Evolutionary conservation across 768 basidiomycete species (phyloP), one percentile per base, ranked within the genome.

Genomic region (Russula sp.): DNA sequence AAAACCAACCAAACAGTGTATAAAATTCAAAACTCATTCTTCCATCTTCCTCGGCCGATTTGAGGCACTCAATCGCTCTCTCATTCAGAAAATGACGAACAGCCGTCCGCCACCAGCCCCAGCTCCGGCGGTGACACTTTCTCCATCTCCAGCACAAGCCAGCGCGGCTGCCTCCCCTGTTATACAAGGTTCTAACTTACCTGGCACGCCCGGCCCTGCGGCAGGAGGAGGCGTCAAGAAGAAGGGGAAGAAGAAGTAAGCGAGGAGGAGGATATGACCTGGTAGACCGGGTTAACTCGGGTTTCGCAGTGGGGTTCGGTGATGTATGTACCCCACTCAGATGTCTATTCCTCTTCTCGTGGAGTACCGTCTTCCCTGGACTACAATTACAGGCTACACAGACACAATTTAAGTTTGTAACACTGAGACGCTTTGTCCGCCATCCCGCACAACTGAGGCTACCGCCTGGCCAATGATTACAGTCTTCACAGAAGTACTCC

Each of bases 31-130:
- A 75, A 96, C 95, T 1, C 86, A 88, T 69, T 97, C 94, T 3
- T 92, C 91, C 55, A 87, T 96, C 72, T 93, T 92, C 76, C 86
- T 98, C 66, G 97, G 98, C 80, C 89, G 95, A 68, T 98, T 98
- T 77, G 94, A 98, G 75, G 82, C 87, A 7, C 81, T 98, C 64
- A 97, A 96, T 72, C 81, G 89, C 48, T 84, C 88, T 7, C 78
- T 97, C 57, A 89, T 93, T 79, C 82, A 87, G 69, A 89, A 88
- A 76, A 93, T 94, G 87, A 88, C 85, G 71, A 92, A 94, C 70
- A 79, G 71, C 16, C 79, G 63, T n/a, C 66, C 35, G 14, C 55
- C 63, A 6, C 44, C 51, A 2, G 44, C 54, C 20, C 50, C 61
- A 22, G 52, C 68, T 27, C 55, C 68, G 2, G 22, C 48, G 13